Percentiles rank a stretch among this genome's conserved stretches.
Conservation (phyloP, 257 asterid genomes). For the Ajuga chamaepitys region DNA sequence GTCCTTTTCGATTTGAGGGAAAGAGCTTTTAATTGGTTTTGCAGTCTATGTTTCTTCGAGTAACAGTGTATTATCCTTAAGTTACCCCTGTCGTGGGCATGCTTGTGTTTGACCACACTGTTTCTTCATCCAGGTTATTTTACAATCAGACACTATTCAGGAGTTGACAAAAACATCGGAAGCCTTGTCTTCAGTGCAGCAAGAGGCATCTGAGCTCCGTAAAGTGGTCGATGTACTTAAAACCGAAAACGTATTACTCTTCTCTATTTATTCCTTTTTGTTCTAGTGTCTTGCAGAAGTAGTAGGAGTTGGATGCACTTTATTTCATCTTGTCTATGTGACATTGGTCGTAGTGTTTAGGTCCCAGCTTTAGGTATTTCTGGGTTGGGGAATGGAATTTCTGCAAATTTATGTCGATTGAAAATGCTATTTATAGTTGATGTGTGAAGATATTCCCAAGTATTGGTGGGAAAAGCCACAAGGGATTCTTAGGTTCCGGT, state of each 20-base stretch:
- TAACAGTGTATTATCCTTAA: neutral
- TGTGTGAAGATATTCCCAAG: neutral
- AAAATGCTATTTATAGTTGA: neutral
- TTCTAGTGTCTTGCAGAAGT: neutral
- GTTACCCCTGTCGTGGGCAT: neutral
- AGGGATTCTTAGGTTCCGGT: neutral
- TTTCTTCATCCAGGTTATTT: slow-evolving; percentile 48
- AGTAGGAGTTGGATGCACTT: neutral
- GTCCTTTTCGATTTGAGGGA: neutral
- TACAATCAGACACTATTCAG: slow-evolving; percentile 92
- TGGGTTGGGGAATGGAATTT: neutral
- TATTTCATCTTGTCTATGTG: neutral
- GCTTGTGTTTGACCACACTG: neutral
- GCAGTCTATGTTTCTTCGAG: neutral
- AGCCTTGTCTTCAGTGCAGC: slow-evolving; percentile 61
- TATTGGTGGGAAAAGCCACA: neutral
- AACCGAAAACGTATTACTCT: slow-evolving; percentile 36
- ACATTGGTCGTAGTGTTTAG: too few relatives aligned
- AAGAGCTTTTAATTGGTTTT: neutral
- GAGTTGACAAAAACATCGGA: slow-evolving; percentile 87
- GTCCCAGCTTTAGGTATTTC: neutral
- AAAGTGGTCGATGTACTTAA: slow-evolving; percentile 46
- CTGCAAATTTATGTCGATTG: neutral
- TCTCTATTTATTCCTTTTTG: neutral
- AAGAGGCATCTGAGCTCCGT: slow-evolving; percentile 68